Evolutionary conservation across 192 early-diverging fungal species (phyloP).

Genomic region (Phlyctochytrium arcticum): DNA sequence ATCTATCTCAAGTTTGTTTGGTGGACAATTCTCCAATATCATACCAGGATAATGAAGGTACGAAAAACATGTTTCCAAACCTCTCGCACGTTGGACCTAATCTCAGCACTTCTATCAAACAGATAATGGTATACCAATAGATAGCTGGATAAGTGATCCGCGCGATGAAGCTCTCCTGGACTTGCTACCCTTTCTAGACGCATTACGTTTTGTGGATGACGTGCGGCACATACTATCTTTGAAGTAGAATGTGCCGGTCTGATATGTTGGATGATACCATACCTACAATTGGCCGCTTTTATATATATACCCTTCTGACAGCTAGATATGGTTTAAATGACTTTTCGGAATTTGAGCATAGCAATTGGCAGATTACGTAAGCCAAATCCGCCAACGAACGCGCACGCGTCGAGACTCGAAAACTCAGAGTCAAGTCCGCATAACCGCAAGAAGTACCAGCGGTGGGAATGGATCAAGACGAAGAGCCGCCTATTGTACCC

Average conservation of each 20-base stretch:
- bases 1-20: constrained; percentile 75
- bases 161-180: constrained; percentile 81
- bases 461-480: too few species aligned
- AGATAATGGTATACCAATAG: constrained; percentile 90
- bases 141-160: constrained; percentile 76
- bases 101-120: neutral
- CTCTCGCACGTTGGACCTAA: neutral
- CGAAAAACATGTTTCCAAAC: neutral
- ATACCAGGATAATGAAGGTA: constrained; percentile 72
- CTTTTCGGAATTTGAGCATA: too few species aligned
- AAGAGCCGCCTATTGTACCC: too few species aligned
- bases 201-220: constrained; percentile 80
- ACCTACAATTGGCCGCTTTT: too few species aligned
- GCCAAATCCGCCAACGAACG: too few species aligned
- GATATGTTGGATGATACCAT: too few species aligned
- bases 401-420: too few species aligned
- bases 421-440: too few species aligned
- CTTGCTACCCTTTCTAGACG: constrained; percentile 83
- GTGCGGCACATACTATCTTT: constrained; percentile 66
- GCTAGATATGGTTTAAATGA: too few species aligned
- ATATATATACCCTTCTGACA: too few species aligned
- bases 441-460: too few species aligned
- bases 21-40: constrained; percentile 79
- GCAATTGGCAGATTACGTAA: too few species aligned
- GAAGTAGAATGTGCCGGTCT: constrained; percentile 2